Percentiles rank a stretch among this genome's conserved stretches.
Conservation (phyloP, 345 rosid species). For the Zanthoxylum bungeanum region DNA sequence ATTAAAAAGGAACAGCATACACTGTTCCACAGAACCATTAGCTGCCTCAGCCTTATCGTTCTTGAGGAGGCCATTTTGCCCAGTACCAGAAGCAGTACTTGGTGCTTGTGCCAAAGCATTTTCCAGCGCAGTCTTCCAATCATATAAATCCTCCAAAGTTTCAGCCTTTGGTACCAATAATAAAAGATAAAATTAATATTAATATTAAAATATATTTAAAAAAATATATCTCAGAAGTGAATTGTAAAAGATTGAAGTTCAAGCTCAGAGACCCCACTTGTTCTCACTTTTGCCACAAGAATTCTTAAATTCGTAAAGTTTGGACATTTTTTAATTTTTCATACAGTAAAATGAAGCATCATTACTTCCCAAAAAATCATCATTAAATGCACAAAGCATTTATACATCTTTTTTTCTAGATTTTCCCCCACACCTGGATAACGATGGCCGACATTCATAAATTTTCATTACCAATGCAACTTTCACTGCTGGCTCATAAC, state of each 20-base stretch:
- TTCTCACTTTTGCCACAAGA: neutral
- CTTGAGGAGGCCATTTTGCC: conserved; percentile 75
- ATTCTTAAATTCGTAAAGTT: conserved; percentile 6
- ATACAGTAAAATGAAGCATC: neutral
- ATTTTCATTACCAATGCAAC: neutral
- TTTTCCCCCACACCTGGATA: neutral
- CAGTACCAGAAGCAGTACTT: conserved; percentile 59
- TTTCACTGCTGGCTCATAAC: neutral
- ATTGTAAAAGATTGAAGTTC: neutral
- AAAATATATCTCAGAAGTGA: neutral
- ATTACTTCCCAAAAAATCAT: neutral
- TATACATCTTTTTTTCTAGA: neutral
- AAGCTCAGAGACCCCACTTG: conserved; percentile 14
- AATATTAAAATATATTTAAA: neutral
- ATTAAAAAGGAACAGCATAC: conserved; percentile 27
- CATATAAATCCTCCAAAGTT: conserved; percentile 77
- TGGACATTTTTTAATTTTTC: conserved; percentile 1
- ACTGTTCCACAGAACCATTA: conserved; percentile 41
- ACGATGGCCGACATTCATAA: neutral
- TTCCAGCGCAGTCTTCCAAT: conserved; percentile 92
- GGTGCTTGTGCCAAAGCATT: conserved; percentile 93
- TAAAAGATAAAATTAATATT: no score
- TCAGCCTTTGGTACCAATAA: conserved; percentile 60
- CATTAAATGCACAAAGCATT: neutral
- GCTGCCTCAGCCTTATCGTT: conserved; percentile 59